phyloP scores from a whole-genome alignment of 768 basidiomycete genomes.

The Galerina marginata region DNA sequence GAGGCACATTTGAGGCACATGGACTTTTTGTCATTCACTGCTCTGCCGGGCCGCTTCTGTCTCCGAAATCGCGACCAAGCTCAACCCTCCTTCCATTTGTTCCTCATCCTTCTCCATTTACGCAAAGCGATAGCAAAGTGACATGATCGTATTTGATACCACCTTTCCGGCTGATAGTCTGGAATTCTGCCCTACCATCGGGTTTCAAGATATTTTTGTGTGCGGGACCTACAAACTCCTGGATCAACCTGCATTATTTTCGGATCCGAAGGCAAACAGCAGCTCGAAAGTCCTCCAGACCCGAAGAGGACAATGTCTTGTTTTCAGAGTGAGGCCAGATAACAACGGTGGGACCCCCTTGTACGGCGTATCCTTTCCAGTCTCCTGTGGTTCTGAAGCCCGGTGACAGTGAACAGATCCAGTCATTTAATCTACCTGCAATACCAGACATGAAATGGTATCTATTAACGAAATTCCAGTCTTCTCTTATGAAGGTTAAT shows the following conservation, averaged over 20 bases:
- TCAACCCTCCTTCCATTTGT: no score
- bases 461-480: neutral
- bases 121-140: no score
- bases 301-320: conserved; percentile 75
- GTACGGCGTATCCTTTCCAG: conserved; percentile 34
- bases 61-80: no score
- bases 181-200: conserved; percentile 85
- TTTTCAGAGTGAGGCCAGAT: conserved; percentile 54
- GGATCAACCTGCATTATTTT: conserved; percentile 27
- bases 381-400: neutral
- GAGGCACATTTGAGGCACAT: conserved; percentile 2
- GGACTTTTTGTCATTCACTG: neutral
- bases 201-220: conserved; percentile 67
- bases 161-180: conserved; percentile 87
- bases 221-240: conserved; percentile 93
- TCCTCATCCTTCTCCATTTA: no score
- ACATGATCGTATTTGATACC: conserved; percentile 55
- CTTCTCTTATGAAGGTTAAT: neutral
- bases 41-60: conserved; percentile 1
- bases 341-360: conserved; percentile 30
- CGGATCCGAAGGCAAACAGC: conserved; percentile 9
- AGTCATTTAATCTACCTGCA: conserved; percentile 77
- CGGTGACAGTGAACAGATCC: conserved; percentile 55
- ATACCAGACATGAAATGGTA: conserved; percentile 97
- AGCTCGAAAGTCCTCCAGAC: conserved; percentile 15